Evolutionary conservation across 2,329 filamentous ascomycete genomes (phyloP), one percentile per base, ranked within the genome.

Genomic region (Hypoxylon sp.): DNA sequence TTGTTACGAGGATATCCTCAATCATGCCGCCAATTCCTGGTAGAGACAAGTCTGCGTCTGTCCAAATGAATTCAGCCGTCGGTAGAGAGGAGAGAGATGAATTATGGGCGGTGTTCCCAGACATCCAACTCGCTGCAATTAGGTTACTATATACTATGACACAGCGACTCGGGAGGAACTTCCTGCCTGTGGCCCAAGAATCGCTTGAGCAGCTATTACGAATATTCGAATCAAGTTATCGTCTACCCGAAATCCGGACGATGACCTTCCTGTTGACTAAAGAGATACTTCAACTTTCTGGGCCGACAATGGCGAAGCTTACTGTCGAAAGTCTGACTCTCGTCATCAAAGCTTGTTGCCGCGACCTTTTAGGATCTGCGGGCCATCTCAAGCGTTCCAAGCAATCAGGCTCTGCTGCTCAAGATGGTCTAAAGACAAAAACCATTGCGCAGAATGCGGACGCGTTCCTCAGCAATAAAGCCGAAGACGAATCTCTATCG

Each of bases 21-120:
- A 84, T 96, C 46, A 81, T 83, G 77, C 85, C 76, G 69, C 87
- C 77, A 77, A 87, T 70, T 60, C 83, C 72, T 70, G 79, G 51
- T 69, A 83, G 74, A 75, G 80, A 77, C 65, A 83, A 83, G 63
- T 78, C 77, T 19, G 82, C 82, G 69, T 82, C 81, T 1, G 78
- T 88, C n/a, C 87, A 90, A 65, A 83, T 89, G 63, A 94, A 94
- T 71, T 83, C 89, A 6, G 90, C 92, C 67, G 87, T 96, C 67
- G 85, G 89, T 30, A 87, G 91, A 65, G 92, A 96, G 52, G 95
- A 97, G 78, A 90, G 90, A 65, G 93, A 97, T 56, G 87, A 90
- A 46, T 83, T 97, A 2, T 94, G 91, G 87, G 81, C 85, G 48
- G 82, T 87, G 16, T 83, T 97, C 9, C 92, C 94, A 3, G 83